Conservation (phyloP, 305 asterid species). For the Striga hermonthica region DNA sequence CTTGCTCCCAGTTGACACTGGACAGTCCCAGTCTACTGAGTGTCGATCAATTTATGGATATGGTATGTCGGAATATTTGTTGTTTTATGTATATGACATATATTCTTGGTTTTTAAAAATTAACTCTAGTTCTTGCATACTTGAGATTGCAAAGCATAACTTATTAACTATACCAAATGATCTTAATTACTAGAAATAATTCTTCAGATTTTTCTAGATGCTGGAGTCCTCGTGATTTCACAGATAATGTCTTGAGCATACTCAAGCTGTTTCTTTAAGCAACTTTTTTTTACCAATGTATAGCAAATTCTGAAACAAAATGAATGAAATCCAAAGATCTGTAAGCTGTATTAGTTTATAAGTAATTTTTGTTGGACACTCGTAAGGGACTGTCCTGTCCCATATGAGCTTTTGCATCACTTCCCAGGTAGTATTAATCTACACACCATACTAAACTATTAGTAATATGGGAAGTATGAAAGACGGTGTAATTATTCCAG, state of each 20-base stretch:
- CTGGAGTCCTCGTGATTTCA: neutral
- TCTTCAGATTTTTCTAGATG: neutral
- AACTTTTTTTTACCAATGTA: no score
- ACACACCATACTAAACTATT: slow-evolving; percentile 6
- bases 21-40: slow-evolving; percentile 68
- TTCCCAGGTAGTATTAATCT: neutral
- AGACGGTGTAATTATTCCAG: slow-evolving; percentile 39
- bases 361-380: no score
- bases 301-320: no score
- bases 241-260: neutral
- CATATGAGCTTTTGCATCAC: neutral
- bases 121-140: no score
- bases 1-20: slow-evolving; percentile 48
- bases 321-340: no score
- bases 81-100: slow-evolving; percentile 6
- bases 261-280: neutral
- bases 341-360: no score
- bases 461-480: slow-evolving; percentile 18
- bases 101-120: neutral
- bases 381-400: no score
- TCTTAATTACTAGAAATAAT: neutral
- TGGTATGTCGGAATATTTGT: slow-evolving; percentile 44
- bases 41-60: slow-evolving; percentile 80
- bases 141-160: no score
- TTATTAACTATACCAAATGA: no score